Percentiles rank a stretch among this genome's conserved stretches.
Evolutionary conservation across 1,284 basidiomycete species (phyloP).

Genomic region (Cryptococcus sp.): DNA sequence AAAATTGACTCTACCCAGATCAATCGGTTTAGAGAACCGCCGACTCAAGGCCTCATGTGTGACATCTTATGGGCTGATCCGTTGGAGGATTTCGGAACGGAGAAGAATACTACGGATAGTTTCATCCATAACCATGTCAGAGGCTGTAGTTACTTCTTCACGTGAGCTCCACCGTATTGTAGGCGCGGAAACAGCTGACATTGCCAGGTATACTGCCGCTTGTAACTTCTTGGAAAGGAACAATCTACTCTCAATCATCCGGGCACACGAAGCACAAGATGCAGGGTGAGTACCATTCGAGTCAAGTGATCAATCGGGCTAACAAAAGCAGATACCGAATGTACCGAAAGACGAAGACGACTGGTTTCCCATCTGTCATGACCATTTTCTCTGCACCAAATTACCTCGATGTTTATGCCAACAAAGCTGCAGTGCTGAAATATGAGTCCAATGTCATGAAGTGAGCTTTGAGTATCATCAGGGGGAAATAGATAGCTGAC

Average conservation of each 20-base stretch:
- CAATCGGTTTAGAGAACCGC: slow-evolving; percentile 91
- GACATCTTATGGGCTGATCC: slow-evolving; percentile 95
- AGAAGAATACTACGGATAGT: slow-evolving; percentile 71
- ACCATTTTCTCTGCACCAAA: slow-evolving; percentile 95
- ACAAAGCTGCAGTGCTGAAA: slow-evolving; percentile 93
- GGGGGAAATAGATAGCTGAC: slow-evolving; percentile 4
- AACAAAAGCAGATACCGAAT: slow-evolving; percentile 70
- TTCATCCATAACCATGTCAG: slow-evolving; percentile 91
- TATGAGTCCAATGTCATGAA: slow-evolving; percentile 97
- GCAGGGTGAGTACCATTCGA: slow-evolving; percentile 78
- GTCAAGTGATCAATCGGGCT: background rate
- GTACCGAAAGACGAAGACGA: slow-evolving; percentile 94
- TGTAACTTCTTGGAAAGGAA: slow-evolving; percentile 92
- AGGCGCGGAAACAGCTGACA: background rate
- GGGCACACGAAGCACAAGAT: slow-evolving; percentile 93
- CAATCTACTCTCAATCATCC: slow-evolving; percentile 87
- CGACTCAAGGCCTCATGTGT: slow-evolving; percentile 90
- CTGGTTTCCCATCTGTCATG: slow-evolving; percentile 87
- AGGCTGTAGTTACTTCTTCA: slow-evolving; percentile 95
- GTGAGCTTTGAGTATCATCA: slow-evolving; percentile 19
- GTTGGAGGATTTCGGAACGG: slow-evolving; percentile 85
- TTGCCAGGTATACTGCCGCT: slow-evolving; percentile 76
- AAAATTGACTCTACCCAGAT: slow-evolving; percentile 53
- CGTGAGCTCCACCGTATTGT: slow-evolving; percentile 51
- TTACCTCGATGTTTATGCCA: slow-evolving; percentile 94